Evolutionary conservation across 169 alveolate species (phyloP), one percentile per base, ranked within the genome.

Genomic region (Cryptosporidium parvum): DNA sequence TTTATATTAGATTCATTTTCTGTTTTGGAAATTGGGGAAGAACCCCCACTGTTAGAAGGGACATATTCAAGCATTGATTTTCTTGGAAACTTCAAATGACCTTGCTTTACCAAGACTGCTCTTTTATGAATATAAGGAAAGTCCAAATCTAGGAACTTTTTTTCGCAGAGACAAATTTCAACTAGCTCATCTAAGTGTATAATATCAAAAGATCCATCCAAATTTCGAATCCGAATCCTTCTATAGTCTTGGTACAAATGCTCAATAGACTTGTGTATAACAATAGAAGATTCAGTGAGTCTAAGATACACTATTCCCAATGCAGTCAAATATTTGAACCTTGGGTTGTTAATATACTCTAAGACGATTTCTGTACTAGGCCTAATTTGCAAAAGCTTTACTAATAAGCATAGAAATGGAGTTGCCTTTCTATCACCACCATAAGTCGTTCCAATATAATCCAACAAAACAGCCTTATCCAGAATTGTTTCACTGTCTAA

Each of bases 121-220:
- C 99, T 92, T 93, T 97, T 97, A 6, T 96, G 93, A 7, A 97
- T 93, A 18, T 96, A 93, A 10, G 99, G 99, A 53, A 98, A 91
- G 59, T 96, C 97, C 21, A 98, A 96, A 89, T 97, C 99, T 72
- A 98, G 93, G 53, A 93, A 91, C 51, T 93, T 92, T 69, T 94
- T 96, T 53, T 95, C 93, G 68, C 94, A 92, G 85, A 98, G 92
- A 87, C 98, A 94, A 85, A 94, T 95, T 80, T 98, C 99, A 23
- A 97, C 97, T 71, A 97, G 97, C 91, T 97, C 99, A 95, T 98
- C 99, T 97, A 98, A 96, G 94, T 96, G 96, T 61, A 94, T 93
- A 48, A 96, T 93, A 53, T 86, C 91, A 84, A 94, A 94, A 3
- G 93, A 65, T 14, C 99, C 99, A 91, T 95, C 96, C 85, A 93